Percentiles rank a stretch among this genome's conserved stretches.
These are phyloP conservation scores for Solanum ossicruentum DNA, from an alignment of 257 asterid genomes.

Conservation along the genomic window DNA sequence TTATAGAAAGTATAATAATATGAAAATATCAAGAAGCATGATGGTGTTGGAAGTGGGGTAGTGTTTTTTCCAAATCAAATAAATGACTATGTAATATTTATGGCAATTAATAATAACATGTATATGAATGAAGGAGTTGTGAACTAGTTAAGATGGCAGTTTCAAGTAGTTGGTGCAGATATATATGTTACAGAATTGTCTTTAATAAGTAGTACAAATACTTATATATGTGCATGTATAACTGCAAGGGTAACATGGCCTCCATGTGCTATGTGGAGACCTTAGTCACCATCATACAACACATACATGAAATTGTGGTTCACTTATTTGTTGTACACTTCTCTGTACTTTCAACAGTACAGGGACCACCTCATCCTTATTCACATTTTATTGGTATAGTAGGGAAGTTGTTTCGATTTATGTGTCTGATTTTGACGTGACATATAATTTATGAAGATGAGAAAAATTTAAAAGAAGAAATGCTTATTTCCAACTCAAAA, in stretches of 20 bases:
- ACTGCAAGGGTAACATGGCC: slow-evolving; percentile 79
- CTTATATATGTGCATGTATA: too few relatives aligned
- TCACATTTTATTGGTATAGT: not conserved
- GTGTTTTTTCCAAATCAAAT: not conserved
- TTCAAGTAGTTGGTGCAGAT: slow-evolving; percentile 26
- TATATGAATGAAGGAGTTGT: not conserved
- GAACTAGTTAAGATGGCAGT: slow-evolving; percentile 9
- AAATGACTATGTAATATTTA: not conserved
- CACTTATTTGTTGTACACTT: slow-evolving; percentile 2
- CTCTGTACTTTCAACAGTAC: not conserved
- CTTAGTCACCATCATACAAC: slow-evolving; percentile 26
- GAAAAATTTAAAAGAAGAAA: too few relatives aligned
- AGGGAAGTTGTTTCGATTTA: not conserved
- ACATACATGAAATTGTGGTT: slow-evolving; percentile 4
- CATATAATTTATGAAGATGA: too few relatives aligned
- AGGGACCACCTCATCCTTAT: not conserved
- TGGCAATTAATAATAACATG: not conserved
- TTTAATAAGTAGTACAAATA: not conserved
- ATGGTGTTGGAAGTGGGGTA: not conserved
- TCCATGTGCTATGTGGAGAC: slow-evolving; percentile 58
- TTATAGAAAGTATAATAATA: not conserved
- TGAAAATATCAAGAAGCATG: not conserved
- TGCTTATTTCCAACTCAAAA: too few relatives aligned
- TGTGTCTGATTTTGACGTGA: too few relatives aligned
- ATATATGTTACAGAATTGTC: not conserved